Evolutionary conservation across 2,329 filamentous ascomycete genomes (phyloP).

Genomic region (Tympanopsis confertula): DNA sequence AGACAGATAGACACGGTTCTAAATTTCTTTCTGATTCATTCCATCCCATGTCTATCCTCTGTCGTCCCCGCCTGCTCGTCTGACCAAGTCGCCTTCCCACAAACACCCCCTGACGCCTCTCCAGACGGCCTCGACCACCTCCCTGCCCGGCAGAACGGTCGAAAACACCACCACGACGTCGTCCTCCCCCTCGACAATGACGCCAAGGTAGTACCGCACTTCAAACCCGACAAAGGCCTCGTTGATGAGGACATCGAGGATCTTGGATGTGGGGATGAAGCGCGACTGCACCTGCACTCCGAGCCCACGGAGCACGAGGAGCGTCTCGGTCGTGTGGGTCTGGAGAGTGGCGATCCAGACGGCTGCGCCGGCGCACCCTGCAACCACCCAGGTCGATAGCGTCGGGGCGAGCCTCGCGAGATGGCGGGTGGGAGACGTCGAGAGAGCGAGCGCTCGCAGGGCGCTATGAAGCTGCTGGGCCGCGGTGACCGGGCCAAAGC

Average conservation of each 20-base stretch:
- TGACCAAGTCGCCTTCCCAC: constrained; percentile 29
- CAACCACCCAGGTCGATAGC: constrained; percentile 25
- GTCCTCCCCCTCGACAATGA: constrained; percentile 80
- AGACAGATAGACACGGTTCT: no score
- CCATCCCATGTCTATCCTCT: no score
- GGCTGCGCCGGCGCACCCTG: constrained; percentile 20
- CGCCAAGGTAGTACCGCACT: constrained; percentile 77
- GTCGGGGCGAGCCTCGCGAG: constrained; percentile 17
- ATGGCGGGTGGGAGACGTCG: constrained; percentile 15
- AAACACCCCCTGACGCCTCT: constrained; percentile 72
- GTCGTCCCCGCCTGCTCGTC: constrained; percentile 7
- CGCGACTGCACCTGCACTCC: constrained; percentile 62
- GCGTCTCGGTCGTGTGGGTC: constrained; percentile 59
- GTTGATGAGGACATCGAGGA: constrained; percentile 87
- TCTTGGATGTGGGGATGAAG: constrained; percentile 79
- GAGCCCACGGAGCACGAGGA: constrained; percentile 77
- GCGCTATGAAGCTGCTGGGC: not conserved
- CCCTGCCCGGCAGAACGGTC: constrained; percentile 59
- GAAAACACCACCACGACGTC: constrained; percentile 94
- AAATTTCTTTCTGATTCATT: no score
- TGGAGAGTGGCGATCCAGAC: constrained; percentile 33
- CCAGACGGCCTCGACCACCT: constrained; percentile 81
- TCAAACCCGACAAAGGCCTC: constrained; percentile 91
- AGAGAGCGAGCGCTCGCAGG: constrained; percentile 6
- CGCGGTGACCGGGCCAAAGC: constrained; percentile 1